Percentiles rank a stretch among this genome's conserved stretches.
Conservation (phyloP, 805 yeast species). For the Metschnikowia arizonensis region DNA sequence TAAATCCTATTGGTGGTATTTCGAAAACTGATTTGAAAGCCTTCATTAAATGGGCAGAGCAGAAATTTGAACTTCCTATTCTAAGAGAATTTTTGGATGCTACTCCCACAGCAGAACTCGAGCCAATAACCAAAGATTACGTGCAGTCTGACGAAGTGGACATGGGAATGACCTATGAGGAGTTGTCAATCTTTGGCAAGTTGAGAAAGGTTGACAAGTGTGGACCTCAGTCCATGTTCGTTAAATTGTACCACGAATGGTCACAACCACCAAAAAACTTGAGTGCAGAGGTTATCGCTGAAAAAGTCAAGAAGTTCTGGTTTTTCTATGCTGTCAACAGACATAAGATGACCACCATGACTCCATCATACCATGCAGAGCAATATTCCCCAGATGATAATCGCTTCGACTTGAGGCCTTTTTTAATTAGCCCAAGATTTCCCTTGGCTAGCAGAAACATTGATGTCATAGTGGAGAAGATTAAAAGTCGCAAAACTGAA, state of each 20-base stretch:
- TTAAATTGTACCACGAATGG: slow-evolving; percentile 90
- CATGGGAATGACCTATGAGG: slow-evolving; percentile 98
- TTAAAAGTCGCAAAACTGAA: slow-evolving; percentile 40
- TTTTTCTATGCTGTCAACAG: slow-evolving; percentile 92
- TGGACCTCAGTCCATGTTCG: slow-evolving; percentile 94
- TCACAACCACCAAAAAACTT: slow-evolving; percentile 59
- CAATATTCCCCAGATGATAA: slow-evolving; percentile 98
- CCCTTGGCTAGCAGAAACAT: slow-evolving; percentile 88
- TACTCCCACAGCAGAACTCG: slow-evolving; percentile 96
- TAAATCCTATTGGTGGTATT: slow-evolving; percentile 98
- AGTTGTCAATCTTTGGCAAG: slow-evolving; percentile 83
- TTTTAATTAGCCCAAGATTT: slow-evolving; percentile 83
- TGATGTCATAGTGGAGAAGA: slow-evolving; percentile 65
- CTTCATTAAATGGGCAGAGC: slow-evolving; percentile 77
- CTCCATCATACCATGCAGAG: slow-evolving; percentile 97
- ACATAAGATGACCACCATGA: slow-evolving; percentile 95
- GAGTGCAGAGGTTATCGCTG: slow-evolving; percentile 81
- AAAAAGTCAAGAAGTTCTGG: slow-evolving; percentile 87
- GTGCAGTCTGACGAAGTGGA: slow-evolving; percentile 96
- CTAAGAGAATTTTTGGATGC: slow-evolving; percentile 78
- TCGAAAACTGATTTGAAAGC: slow-evolving; percentile 88
- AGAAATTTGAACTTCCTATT: slow-evolving; percentile 69
- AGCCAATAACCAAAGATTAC: slow-evolving; percentile 87
- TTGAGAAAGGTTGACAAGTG: slow-evolving; percentile 89
- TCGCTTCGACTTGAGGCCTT: slow-evolving; percentile 94